Base-by-base conservation (phyloP, 2,329 filamentous ascomycete genomes). In the Curvularia hawaiiensis region DNA sequence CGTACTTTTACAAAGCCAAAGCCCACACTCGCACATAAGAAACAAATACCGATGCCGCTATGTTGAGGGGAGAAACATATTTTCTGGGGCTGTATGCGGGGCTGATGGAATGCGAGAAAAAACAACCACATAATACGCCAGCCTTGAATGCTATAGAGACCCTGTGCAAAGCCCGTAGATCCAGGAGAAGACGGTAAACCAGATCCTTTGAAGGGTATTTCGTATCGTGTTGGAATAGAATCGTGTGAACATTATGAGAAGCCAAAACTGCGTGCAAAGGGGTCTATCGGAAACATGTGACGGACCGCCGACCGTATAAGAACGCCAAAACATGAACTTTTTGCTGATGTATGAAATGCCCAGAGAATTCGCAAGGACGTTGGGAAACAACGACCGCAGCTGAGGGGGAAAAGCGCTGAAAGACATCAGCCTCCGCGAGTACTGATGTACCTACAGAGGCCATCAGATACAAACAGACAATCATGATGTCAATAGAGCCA, bases 401-500 rank as follows among this genome's bases (percentile, higher is more conserved):
- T 26, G 24, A n/a, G 3, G 11, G 16, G 39, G n/a, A 28, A 47
- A 26, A 35, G 28, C 38, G 18, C 31, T 14, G 44, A 30, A 26
- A 30, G 38, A 33, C 44, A 46, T 12, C 40, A 24, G 31, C 39
- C 46, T 50, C 14, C 35, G 46, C 46, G 22, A 48, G 44, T 30
- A 9, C 50, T 38, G 41, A 50, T 40, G 35, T 18, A 35, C 35
- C 22, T 18, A 40, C n/a, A n/a, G 31, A 43, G 31, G 31, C n/a
- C 22, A 44, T 38, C 31, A 40, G 20, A 46, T 26, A 35, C 39
- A 33, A 26, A 10, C 28, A 26, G 14, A 12, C 18, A 28, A 74
- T 61, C 56, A 62, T 54, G 16, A 85, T 81, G 55, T 28, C 63
- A 88, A 79, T 64, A 82, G 79, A 63, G 79, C 76, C 71, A 79